These are phyloP conservation scores for Solanum hybrid DNA, from an alignment of 305 asterid genomes.

Conservation along the genomic window DNA sequence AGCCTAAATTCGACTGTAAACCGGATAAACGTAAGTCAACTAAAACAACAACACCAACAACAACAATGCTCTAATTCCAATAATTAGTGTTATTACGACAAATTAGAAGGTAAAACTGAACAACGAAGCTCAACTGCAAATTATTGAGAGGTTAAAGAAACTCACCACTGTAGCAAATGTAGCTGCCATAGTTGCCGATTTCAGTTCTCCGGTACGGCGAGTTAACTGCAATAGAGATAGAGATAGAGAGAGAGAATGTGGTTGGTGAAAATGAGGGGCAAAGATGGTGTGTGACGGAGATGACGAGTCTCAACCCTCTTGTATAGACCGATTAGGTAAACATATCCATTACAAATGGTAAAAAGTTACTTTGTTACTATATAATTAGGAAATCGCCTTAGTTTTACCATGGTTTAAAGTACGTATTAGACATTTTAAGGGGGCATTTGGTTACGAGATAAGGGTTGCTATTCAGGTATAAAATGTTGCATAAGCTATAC, in stretches of 20 bases:
- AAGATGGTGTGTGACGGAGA: background rate
- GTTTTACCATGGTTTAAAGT: background rate
- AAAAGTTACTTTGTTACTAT: background rate
- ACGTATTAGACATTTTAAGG: too few species aligned
- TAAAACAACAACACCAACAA: background rate
- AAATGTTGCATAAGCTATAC: too few species aligned
- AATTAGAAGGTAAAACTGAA: background rate
- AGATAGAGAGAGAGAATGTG: background rate
- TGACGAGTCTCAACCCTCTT: background rate
- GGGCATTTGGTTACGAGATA: too few species aligned
- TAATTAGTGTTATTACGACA: background rate
- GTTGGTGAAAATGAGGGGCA: background rate
- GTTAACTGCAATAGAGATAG: background rate
- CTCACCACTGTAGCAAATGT: background rate
- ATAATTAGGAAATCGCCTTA: background rate
- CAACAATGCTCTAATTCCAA: background rate
- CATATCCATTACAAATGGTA: background rate
- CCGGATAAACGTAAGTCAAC: background rate
- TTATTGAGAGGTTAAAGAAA: background rate
- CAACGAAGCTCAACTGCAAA: background rate
- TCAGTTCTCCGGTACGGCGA: background rate
- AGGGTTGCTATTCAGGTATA: too few species aligned
- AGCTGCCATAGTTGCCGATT: background rate
- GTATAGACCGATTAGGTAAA: background rate
- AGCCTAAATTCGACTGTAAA: conserved; percentile 54